A percentile compares a stretch with the other conserved stretches of the same genome.
Evolutionary conservation across 1,139 yeast species (phyloP).

Genomic region (Barnettozyma hawaiiensis): DNA sequence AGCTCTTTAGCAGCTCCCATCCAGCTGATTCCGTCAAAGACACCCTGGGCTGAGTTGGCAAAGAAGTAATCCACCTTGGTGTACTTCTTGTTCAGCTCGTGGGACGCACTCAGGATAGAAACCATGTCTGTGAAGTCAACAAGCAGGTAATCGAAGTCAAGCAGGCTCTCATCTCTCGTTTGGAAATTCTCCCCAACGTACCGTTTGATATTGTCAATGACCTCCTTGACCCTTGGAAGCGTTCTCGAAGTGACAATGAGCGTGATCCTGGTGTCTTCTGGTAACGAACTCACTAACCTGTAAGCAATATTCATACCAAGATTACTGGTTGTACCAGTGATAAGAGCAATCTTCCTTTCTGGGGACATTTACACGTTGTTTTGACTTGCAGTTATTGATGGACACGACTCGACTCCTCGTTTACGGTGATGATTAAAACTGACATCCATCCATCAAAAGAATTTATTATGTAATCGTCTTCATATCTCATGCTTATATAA

Average conservation of each 20-base stretch:
- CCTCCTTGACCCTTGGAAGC: conserved; percentile 73
- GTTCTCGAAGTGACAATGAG: conserved; percentile 86
- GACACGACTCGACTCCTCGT: no score
- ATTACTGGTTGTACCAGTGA: conserved; percentile 70
- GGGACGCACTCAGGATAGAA: conserved; percentile 67
- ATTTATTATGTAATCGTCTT: no score
- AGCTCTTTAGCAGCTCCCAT: conserved; percentile 64
- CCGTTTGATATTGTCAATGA: conserved; percentile 55
- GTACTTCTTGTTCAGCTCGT: conserved; percentile 63
- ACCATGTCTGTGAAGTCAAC: conserved; percentile 92
- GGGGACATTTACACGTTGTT: no score
- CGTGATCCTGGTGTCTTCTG: conserved; percentile 53
- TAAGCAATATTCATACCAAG: conserved; percentile 83
- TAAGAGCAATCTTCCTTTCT: conserved; percentile 40
- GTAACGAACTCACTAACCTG: conserved; percentile 59
- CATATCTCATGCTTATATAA: no score
- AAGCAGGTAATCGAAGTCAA: conserved; percentile 81
- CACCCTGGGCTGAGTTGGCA: conserved; percentile 87
- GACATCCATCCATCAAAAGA: no score
- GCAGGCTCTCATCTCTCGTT: conserved; percentile 42
- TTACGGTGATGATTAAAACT: no score
- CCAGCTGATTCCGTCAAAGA: conserved; percentile 85
- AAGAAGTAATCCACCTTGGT: conserved; percentile 67
- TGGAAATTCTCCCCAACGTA: conserved; percentile 38
- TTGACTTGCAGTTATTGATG: no score